Evolutionary conservation across 177 flowering plant species (phyloP).

Genomic region (Vitis hybrid): DNA sequence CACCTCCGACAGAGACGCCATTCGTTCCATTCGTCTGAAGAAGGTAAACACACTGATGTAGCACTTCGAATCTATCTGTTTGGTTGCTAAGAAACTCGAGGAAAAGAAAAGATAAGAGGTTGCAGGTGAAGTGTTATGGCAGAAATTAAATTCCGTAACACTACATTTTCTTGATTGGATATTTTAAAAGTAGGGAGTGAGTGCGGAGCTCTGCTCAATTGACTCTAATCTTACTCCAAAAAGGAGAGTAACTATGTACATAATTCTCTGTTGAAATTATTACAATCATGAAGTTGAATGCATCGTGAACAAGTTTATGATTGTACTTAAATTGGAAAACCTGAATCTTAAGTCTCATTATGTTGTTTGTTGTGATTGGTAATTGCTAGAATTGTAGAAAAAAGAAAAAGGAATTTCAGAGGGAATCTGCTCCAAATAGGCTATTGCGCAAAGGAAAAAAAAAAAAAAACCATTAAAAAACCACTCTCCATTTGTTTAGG

Average conservation of each 20-base stretch:
- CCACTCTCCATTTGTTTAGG: background rate
- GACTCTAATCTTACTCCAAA: too few relatives aligned
- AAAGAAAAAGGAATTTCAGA: background rate
- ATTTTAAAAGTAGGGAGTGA: too few relatives aligned
- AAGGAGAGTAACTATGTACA: too few relatives aligned
- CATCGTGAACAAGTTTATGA: background rate
- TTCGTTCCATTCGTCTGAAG: slow-evolving; percentile 80
- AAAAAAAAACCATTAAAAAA: background rate
- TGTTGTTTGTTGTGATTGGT: background rate
- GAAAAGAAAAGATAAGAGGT: too few relatives aligned
- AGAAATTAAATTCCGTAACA: too few relatives aligned
- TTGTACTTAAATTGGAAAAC: background rate
- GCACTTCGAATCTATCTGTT: too few relatives aligned
- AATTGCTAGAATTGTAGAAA: background rate
- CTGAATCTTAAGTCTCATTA: background rate
- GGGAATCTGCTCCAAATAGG: background rate
- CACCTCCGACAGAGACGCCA: slow-evolving; percentile 72
- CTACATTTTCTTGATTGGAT: too few relatives aligned
- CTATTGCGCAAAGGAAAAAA: background rate
- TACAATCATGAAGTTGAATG: too few relatives aligned
- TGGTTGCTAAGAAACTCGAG: too few relatives aligned
- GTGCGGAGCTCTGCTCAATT: too few relatives aligned
- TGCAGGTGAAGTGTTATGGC: too few relatives aligned
- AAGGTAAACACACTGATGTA: slow-evolving; percentile 39
- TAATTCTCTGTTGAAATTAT: too few relatives aligned